Evolutionary conservation across 2,329 filamentous ascomycete species (phyloP), one percentile per base, ranked within the genome.

Genomic region (Pseudocercospora fijiensis): DNA sequence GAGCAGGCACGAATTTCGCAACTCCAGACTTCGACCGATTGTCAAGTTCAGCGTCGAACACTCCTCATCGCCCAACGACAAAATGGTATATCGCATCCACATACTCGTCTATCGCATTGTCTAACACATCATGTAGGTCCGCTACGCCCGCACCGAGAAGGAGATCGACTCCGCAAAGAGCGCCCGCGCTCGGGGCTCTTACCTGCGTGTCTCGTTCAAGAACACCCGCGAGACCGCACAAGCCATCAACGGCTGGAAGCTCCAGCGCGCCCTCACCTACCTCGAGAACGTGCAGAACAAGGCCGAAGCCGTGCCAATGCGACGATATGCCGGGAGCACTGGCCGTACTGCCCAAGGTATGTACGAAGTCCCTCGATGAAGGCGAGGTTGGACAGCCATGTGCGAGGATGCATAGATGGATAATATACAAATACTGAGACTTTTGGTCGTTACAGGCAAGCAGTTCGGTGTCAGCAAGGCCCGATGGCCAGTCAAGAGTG

Each of bases 211-310:
- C 77, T 96, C 91, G 76, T 99, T 97, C 91, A 99, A 99, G 90
- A 99, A 99, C 90, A 99, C 95, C 81, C 92, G 95, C 80, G 96
- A 99, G 87, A 97, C 94, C 74, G 95, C 96, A 72, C 95, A 98
- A 87, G 93, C 93, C 78, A 96, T 99, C 88, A 98, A 95, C 85
- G 94, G 94, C 84, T 96, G 92, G 92, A 97, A 97, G 87, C 82
- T 98, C 79, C 86, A 92, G 84, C 93, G 95, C 79, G 95, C 95
- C 78, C 84, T 97, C 75, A 88, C 89, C 80, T 99, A 96, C 89
- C 91, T 99, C 80, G 91, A 96, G 86, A 98, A 99, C 83, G 95
- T 99, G 77, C 88, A 91, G 84, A 90, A 90, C 83, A 92, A 99
- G 87, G 91, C 90, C 83, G 95, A 99, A 89, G 94, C 92, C 73